These are phyloP conservation scores for Phaffia rhodozyma DNA, from an alignment of 1,284 basidiomycete genomes.

Conservation along the genomic window DNA sequence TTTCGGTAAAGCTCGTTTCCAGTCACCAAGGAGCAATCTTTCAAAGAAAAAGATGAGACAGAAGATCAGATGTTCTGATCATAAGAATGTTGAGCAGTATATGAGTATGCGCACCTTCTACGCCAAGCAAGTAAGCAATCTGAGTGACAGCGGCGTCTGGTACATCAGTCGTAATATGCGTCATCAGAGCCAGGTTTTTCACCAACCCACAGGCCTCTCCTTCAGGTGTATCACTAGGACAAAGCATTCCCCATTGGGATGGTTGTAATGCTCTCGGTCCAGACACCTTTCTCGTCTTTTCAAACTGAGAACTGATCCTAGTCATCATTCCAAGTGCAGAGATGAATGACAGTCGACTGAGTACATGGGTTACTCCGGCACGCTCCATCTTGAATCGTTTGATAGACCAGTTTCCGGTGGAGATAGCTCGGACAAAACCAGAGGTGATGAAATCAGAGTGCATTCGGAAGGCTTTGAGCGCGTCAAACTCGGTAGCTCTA, in stretches of 20 bases:
- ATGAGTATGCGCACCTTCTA: slow-evolving; percentile 55
- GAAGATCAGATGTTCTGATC: not conserved
- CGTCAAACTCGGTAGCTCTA: slow-evolving; percentile 89
- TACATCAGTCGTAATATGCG: slow-evolving; percentile 98
- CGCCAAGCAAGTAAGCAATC: slow-evolving; percentile 84
- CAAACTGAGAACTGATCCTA: slow-evolving; percentile 94
- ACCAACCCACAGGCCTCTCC: slow-evolving; percentile 98
- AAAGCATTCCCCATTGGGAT: slow-evolving; percentile 98
- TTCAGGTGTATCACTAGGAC: slow-evolving; percentile 97
- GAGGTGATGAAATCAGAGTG: slow-evolving; percentile 75
- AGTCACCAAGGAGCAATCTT: slow-evolving; percentile 84
- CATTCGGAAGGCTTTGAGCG: slow-evolving; percentile 86
- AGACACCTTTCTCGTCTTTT: slow-evolving; percentile 98
- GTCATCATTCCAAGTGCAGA: slow-evolving; percentile 99
- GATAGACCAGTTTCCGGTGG: slow-evolving; percentile 97
- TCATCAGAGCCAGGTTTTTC: slow-evolving; percentile 98
- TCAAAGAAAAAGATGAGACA: not conserved
- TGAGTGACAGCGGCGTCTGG: slow-evolving; percentile 89
- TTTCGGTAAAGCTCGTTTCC: slow-evolving; percentile 91
- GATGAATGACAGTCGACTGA: slow-evolving; percentile 90
- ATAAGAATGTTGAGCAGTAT: not conserved
- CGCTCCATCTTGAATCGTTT: slow-evolving; percentile 99
- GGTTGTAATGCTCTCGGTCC: slow-evolving; percentile 95
- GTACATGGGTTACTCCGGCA: slow-evolving; percentile 95
- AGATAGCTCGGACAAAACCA: slow-evolving; percentile 95